These are phyloP conservation scores for Fusarium veterinarium DNA, from an alignment of 2,329 filamentous ascomycete genomes.

Conservation along the genomic window DNA sequence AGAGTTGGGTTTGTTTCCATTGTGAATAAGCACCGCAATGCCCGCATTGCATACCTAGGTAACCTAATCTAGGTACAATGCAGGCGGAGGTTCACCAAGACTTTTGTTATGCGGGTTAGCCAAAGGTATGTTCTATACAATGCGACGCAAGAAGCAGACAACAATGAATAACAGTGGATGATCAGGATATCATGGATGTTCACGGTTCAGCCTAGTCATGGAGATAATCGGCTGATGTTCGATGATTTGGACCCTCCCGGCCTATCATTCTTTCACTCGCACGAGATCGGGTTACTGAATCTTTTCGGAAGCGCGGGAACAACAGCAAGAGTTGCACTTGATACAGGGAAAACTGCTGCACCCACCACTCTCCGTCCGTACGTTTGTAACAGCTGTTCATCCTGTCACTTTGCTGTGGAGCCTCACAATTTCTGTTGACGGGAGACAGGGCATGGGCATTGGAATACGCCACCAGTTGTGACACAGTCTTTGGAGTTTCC, in stretches of 20 bases:
- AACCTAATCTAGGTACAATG: background rate
- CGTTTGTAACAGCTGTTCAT: slow-evolving; percentile 38
- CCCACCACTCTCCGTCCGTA: slow-evolving; percentile 1
- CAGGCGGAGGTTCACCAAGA: background rate
- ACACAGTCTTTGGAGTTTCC: slow-evolving; percentile 40
- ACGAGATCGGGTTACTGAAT: slow-evolving; percentile 34
- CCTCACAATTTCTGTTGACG: slow-evolving; percentile 8
- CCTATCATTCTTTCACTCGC: slow-evolving; percentile 26
- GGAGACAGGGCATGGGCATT: slow-evolving; percentile 5
- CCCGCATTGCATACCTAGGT: background rate
- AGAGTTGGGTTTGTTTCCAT: background rate
- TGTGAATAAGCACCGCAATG: background rate
- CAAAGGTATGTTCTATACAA: background rate
- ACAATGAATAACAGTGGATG: background rate
- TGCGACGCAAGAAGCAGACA: background rate
- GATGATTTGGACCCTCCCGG: background rate
- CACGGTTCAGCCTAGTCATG: slow-evolving; percentile 11
- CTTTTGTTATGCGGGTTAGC: background rate
- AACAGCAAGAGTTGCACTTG: slow-evolving; percentile 10
- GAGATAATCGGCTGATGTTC: slow-evolving; percentile 36
- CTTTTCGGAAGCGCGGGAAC: slow-evolving; percentile 24
- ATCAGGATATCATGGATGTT: slow-evolving; percentile 16
- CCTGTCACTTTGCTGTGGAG: slow-evolving; percentile 33
- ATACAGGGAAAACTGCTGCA: slow-evolving; percentile 4
- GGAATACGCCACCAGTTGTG: slow-evolving; percentile 39